These are phyloP conservation scores for Mycosphaerella sp. DNA, from an alignment of 2,329 filamentous ascomycete species.

Conservation along the genomic window DNA sequence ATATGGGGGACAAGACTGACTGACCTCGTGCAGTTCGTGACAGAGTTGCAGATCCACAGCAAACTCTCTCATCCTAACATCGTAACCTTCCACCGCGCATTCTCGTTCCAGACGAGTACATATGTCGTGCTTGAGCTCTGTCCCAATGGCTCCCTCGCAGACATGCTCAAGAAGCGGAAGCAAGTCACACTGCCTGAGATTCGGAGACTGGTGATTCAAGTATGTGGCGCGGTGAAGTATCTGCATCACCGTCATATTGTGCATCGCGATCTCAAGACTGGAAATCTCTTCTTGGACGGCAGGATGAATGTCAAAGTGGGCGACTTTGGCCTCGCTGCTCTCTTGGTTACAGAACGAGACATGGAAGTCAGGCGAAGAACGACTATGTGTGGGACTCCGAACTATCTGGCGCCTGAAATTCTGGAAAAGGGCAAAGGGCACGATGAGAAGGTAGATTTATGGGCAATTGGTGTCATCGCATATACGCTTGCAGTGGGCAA, in stretches of 20 bases:
- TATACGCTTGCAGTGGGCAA: conserved; percentile 97
- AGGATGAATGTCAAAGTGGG: conserved; percentile 98
- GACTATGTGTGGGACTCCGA: conserved; percentile 93
- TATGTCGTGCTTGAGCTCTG: conserved; percentile 94
- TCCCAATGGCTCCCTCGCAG: conserved; percentile 92
- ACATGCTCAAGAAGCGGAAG: conserved; percentile 90
- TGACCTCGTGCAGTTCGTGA: conserved; percentile 52
- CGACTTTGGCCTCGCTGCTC: conserved; percentile 89
- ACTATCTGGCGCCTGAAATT: conserved; percentile 97
- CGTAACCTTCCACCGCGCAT: conserved; percentile 90
- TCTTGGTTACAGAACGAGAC: conserved; percentile 86
- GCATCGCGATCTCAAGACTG: conserved; percentile 94
- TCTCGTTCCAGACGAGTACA: conserved; percentile 80
- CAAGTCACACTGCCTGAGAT: conserved; percentile 91
- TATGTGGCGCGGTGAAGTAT: conserved; percentile 95
- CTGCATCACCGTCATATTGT: conserved; percentile 95
- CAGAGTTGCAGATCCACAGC: conserved; percentile 93
- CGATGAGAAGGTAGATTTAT: conserved; percentile 96
- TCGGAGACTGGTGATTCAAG: conserved; percentile 86
- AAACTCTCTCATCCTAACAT: conserved; percentile 96
- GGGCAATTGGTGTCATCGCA: conserved; percentile 97
- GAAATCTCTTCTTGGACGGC: conserved; percentile 90
- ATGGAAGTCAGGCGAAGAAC: conserved; percentile 75
- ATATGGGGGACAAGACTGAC: neutral
- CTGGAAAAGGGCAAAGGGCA: conserved; percentile 92